phyloP scores from a whole-genome alignment of 192 early-diverging fungal species.

The Geranomyces variabilis region DNA sequence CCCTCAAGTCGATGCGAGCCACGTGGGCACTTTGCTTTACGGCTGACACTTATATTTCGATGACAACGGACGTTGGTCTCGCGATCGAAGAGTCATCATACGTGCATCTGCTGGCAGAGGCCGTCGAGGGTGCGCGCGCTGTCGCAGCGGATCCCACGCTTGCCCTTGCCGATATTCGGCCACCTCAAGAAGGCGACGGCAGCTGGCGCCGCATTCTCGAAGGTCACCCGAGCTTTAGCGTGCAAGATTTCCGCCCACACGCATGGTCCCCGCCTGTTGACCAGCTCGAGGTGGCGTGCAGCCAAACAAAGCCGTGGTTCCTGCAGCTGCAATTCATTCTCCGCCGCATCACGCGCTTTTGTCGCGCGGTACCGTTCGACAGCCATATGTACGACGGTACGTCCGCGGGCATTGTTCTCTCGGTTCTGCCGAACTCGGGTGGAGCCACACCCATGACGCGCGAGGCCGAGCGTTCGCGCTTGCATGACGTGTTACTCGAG shows the following conservation, averaged over 20 bases:
- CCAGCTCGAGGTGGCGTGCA: conserved; percentile 10
- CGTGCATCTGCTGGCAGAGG: conserved; percentile 15
- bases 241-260: conserved; percentile 25
- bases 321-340: conserved; percentile 24
- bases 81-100: conserved; percentile 29
- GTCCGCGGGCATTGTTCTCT: conserved; percentile 16
- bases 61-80: conserved; percentile 1
- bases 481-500: conserved; percentile 22
- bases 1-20: not conserved
- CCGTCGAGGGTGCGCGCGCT: conserved; percentile 1
- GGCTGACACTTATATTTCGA: conserved; percentile 23
- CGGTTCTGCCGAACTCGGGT: conserved; percentile 7
- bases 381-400: conserved; percentile 4
- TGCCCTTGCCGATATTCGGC: not conserved
- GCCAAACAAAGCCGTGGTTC: conserved; percentile 27
- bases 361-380: conserved; percentile 11
- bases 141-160: not conserved
- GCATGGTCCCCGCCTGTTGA: conserved; percentile 17
- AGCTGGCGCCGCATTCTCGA: conserved; percentile 18
- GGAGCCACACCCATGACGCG: conserved; percentile 5
- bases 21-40: conserved; percentile 27
- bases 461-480: conserved; percentile 6
- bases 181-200: conserved; percentile 5
- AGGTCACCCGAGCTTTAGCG: conserved; percentile 7
- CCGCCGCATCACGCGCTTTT: conserved; percentile 22